A percentile compares a stretch with the other conserved stretches of the same genome.
Evolutionary conservation across 2,329 filamentous ascomycete genomes (phyloP).

Genomic region (Biscogniauxia marginata): DNA sequence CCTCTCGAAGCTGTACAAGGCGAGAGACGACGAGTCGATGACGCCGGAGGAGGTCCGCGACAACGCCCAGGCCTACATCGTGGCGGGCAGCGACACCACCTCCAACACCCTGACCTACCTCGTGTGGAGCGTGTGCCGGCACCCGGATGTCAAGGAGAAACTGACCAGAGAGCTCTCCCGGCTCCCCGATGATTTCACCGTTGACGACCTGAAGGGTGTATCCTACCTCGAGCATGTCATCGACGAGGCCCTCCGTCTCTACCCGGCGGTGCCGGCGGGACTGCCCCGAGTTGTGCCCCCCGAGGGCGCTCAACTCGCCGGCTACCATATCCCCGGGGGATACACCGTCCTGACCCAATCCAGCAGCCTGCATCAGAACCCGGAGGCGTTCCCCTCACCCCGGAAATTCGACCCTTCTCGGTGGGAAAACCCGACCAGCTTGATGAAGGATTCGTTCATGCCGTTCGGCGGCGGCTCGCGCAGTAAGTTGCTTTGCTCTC

Average conservation of each 20-base stretch:
- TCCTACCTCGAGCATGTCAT: slow-evolving; percentile 34
- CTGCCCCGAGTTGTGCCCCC: slow-evolving; percentile 34
- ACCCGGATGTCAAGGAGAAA: slow-evolving; percentile 28
- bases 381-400: slow-evolving; percentile 36
- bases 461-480: slow-evolving; percentile 31
- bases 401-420: slow-evolving; percentile 26
- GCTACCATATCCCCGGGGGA: slow-evolving; percentile 35
- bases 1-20: slow-evolving; percentile 39
- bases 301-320: slow-evolving; percentile 33
- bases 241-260: slow-evolving; percentile 33
- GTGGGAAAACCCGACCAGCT: slow-evolving; percentile 23
- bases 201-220: slow-evolving; percentile 33
- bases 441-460: slow-evolving; percentile 29
- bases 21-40: slow-evolving; percentile 27
- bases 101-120: slow-evolving; percentile 48
- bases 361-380: slow-evolving; percentile 41
- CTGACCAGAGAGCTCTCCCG: slow-evolving; percentile 18
- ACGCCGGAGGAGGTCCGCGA: slow-evolving; percentile 11
- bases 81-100: slow-evolving; percentile 54
- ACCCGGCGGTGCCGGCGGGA: slow-evolving; percentile 31
- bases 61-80: slow-evolving; percentile 38
- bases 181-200: slow-evolving; percentile 25
- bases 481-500: slow-evolving; percentile 16
- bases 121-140: slow-evolving; percentile 38
- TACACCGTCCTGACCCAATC: slow-evolving; percentile 36